Percentiles rank a stretch among this genome's conserved stretches.
Conservation (phyloP, 495 filamentous ascomycete genomes). For the Apodospora peruviana region DNA sequence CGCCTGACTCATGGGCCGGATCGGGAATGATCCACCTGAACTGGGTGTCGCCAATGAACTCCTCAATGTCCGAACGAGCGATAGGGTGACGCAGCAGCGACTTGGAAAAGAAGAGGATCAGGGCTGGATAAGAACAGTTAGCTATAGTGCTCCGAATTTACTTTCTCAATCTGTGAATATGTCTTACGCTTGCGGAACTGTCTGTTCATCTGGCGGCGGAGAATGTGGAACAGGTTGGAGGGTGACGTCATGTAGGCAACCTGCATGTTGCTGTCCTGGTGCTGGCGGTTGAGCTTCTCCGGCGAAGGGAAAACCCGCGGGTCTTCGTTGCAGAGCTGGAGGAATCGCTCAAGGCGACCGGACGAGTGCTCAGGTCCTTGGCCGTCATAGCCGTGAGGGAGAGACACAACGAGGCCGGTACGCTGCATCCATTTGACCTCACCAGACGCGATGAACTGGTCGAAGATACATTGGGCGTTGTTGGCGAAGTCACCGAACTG, state of each 20-base stretch:
- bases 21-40: slow-evolving; percentile 96
- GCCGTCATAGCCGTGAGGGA: slow-evolving; percentile 97
- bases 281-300: slow-evolving; percentile 91
- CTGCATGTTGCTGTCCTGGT: slow-evolving; percentile 99
- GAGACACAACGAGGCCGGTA: slow-evolving; percentile 86
- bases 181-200: slow-evolving; percentile 97
- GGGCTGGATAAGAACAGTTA: slow-evolving; percentile 51
- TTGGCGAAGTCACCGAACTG: slow-evolving; percentile 99
- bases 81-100: slow-evolving; percentile 86
- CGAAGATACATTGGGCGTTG: slow-evolving; percentile 97
- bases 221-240: slow-evolving; percentile 91
- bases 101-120: slow-evolving; percentile 97
- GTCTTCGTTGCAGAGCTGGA: slow-evolving; percentile 97
- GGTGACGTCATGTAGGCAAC: slow-evolving; percentile 90
- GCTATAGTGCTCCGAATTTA: too few relatives aligned
- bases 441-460: slow-evolving; percentile 96
- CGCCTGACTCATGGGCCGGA: slow-evolving; percentile 64
- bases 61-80: slow-evolving; percentile 80
- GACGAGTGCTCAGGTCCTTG: slow-evolving; percentile 99
- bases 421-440: slow-evolving; percentile 98
- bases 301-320: slow-evolving; percentile 80
- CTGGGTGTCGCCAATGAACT: slow-evolving; percentile 83
- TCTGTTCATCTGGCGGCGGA: slow-evolving; percentile 94
- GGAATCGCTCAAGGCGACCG: slow-evolving; percentile 92
- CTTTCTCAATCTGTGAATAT: too few relatives aligned